Base-by-base conservation (phyloP, 2,329 filamentous ascomycete species). In the Monosporascus ibericus region DNA sequence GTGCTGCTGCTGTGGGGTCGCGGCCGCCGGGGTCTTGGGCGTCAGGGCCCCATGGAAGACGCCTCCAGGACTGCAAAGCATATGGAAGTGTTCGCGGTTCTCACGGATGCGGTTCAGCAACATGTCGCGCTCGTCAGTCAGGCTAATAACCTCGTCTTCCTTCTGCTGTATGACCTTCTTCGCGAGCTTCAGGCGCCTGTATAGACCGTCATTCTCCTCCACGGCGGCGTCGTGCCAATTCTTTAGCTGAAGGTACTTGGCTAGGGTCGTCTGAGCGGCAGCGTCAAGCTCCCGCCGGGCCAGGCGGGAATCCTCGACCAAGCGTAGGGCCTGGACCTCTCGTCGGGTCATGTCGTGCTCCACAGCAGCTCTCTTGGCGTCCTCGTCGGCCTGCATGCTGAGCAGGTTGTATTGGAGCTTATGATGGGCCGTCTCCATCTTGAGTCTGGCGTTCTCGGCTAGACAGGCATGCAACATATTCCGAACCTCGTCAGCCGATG, bases 271-370 rank as follows among this genome's bases (percentile, higher is more conserved):
- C 48, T 84, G 79, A 3, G 77, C 74, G 20, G 73, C 75, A 6
- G 72, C 71, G 58, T 72, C 77, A 52, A 80, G 71, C 54, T 84
- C 79, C 22, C 74, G 75, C 46, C 77, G 75, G 4, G 79, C 79
- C 55, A 86, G 83, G 49, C 80, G 81, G 49, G 83, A 81, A 65
- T 87, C 81, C 64, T 94, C 88, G 15, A 85, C 84, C 56, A 80
- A 78, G 55, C 91, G 87, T 27, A 96, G 75, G 14, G 92, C 88
- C 56, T 96, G 88, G 20, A 95, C 87, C 70, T 96, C 91, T 22
- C 88, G 81, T 56, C 90, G 83, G n/a, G 87, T 87, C 82, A 96
- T 92, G 58, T 94, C 88, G 62, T 95, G 88, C 70, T 96, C 92
- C 5, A 96, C 92, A 37, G 86, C 87, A 60, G 92, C 90, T 25